These are phyloP conservation scores for Leucosporidium creatinivorum DNA, from an alignment of 768 basidiomycete species.

Conservation along the genomic window DNA sequence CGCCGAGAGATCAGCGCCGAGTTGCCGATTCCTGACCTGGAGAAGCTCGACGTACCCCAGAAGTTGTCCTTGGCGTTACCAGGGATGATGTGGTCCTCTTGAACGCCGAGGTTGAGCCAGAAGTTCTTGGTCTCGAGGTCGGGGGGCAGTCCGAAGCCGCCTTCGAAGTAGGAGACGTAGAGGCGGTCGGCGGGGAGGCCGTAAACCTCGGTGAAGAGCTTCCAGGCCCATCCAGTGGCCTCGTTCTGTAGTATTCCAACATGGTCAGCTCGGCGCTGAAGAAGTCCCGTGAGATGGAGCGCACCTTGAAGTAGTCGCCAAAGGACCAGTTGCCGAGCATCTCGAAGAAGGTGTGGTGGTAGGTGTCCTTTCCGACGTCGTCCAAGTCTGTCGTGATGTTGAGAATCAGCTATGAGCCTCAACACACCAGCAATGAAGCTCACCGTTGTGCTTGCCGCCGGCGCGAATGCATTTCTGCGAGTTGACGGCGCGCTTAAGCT, in stretches of 20 bases:
- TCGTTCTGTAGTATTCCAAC: slow-evolving; percentile 59
- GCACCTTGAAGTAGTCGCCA: slow-evolving; percentile 97
- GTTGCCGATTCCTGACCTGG: background rate
- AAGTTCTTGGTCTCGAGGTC: slow-evolving; percentile 79
- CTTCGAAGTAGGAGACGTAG: slow-evolving; percentile 97
- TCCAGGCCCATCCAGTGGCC: slow-evolving; percentile 88
- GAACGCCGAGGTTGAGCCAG: slow-evolving; percentile 82
- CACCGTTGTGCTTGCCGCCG: slow-evolving; percentile 97
- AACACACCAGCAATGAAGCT: background rate
- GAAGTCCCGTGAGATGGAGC: slow-evolving; percentile 8
- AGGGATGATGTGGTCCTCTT: slow-evolving; percentile 82
- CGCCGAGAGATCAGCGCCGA: background rate
- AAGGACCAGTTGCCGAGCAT: slow-evolving; percentile 99
- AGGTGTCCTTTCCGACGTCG: slow-evolving; percentile 97
- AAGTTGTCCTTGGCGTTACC: slow-evolving; percentile 97
- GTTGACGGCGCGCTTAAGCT: slow-evolving; percentile 88
- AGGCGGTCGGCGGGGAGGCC: slow-evolving; percentile 79
- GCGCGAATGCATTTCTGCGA: slow-evolving; percentile 97
- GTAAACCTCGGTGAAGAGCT: slow-evolving; percentile 82
- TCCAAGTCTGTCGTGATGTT: slow-evolving; percentile 66
- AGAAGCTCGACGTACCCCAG: slow-evolving; percentile 65
- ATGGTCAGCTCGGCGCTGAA: slow-evolving; percentile 6
- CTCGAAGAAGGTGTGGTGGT: slow-evolving; percentile 73
- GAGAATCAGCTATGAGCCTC: background rate
- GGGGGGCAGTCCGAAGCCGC: slow-evolving; percentile 78